phyloP scores from a whole-genome alignment of 1,139 yeast genomes.

The Geotrichum bryndzae region DNA sequence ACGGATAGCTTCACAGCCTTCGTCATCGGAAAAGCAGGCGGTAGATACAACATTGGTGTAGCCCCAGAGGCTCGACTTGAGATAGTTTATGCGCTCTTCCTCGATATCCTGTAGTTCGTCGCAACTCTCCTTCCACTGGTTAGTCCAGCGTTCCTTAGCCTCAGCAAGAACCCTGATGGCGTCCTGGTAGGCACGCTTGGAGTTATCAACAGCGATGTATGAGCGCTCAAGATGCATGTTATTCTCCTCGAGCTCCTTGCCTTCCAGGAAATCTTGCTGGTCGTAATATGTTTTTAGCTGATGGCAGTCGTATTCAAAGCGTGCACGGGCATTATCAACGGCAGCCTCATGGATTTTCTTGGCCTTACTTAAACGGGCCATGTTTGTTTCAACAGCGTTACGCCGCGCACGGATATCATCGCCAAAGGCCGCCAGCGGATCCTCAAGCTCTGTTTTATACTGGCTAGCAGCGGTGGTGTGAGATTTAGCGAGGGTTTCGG shows the following conservation, averaged over 20 bases:
- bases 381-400: constrained; percentile 43
- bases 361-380: constrained; percentile 41
- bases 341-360: constrained; percentile 37
- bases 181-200: constrained; percentile 54
- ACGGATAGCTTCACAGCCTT: constrained; percentile 64
- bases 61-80: constrained; percentile 75
- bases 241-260: constrained; percentile 65
- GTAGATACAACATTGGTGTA: constrained; percentile 73
- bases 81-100: constrained; percentile 64
- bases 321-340: constrained; percentile 43
- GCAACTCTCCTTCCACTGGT: constrained; percentile 72
- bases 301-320: constrained; percentile 54
- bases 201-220: constrained; percentile 43
- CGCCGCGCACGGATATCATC: constrained; percentile 41
- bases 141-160: constrained; percentile 60
- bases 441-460: constrained; percentile 40
- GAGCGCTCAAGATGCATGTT: constrained; percentile 56
- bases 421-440: constrained; percentile 41
- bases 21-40: constrained; percentile 73
- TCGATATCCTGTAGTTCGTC: constrained; percentile 71
- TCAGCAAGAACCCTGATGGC: constrained; percentile 57
- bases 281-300: constrained; percentile 55
- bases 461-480: constrained; percentile 45
- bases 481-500: constrained; percentile 44
- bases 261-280: constrained; percentile 69